Base-by-base conservation (phyloP, 768 basidiomycete genomes). In the Mycena epipterygia region DNA sequence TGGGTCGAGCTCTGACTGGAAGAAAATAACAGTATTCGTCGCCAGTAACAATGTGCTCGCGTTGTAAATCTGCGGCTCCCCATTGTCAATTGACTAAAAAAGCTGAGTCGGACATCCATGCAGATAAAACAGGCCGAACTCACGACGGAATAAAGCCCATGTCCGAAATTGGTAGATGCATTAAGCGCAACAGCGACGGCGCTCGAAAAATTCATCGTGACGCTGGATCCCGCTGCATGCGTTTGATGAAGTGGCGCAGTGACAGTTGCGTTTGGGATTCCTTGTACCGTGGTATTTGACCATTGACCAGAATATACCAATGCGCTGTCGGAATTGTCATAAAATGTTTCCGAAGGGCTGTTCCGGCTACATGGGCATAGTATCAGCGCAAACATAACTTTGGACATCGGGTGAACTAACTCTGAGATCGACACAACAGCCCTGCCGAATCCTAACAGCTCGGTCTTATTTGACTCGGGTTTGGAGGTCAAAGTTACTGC, bases 241-340 rank as follows among this genome's bases (percentile, higher is more conserved):
- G 68, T 52, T 41, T 52, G 62, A 60, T 70, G 68, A 25, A 70
- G 65, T 35, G 68, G 68, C 1, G 49, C 49, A 37, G 63, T 59
- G 19, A 70, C 68, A 5, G 39, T 44, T 3, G n/a, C n/a, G 27
- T 70, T 70, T 3, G 68, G 68, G 25, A 70, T 65, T 4, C 63
- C 68, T 2, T 32, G 23, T 2, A 65, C 49, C 17, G 68, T 60
- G 30, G 12, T 29, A 25, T 12, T 53, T 19, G 49, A 46, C 68
- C 68, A 70, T 23, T 42, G 33, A 19, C 68, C 68, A 3, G 30
- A n/a, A 60, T 70, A 70, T 7, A 30, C 5, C 21, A 70, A n/a
- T 3, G 57, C 51, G 14, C 48, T 30, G 62, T 60, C 27, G n/a
- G 63, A 44, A 33, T 70, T 70, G 17, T 70, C 68, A 21, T 51